Evolutionary conservation across 345 rosid species (phyloP).

Genomic region (Corchorus capsularis): DNA sequence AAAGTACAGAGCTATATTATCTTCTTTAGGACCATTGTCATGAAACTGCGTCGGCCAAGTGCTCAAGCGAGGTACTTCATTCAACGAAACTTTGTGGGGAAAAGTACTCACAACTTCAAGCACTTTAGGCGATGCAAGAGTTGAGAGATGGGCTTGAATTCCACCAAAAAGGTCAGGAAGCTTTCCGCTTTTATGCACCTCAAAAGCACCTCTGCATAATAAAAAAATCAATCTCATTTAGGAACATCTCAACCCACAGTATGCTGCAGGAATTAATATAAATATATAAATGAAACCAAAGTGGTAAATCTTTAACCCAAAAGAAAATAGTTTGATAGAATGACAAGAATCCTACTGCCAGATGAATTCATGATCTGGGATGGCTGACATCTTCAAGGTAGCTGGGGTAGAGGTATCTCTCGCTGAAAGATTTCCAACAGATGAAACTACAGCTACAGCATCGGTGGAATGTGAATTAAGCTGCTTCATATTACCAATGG

Average conservation of each 20-base stretch:
- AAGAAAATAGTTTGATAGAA: constrained; percentile 16
- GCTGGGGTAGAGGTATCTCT: constrained; percentile 31
- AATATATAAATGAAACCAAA: not conserved
- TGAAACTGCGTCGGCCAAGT: constrained; percentile 89
- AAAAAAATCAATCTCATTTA: constrained; percentile 21
- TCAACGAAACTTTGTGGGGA: constrained; percentile 58
- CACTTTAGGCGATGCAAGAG: constrained; percentile 76
- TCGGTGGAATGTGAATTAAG: constrained; percentile 36
- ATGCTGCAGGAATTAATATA: not conserved
- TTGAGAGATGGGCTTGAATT: constrained; percentile 83
- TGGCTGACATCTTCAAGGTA: constrained; percentile 44
- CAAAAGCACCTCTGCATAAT: constrained; percentile 69
- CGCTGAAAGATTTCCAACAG: constrained; percentile 31
- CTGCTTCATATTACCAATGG: constrained; percentile 41
- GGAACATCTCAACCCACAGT: constrained; percentile 7
- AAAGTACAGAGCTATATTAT: constrained; percentile 91
- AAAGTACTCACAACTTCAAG: constrained; percentile 57
- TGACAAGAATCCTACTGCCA: constrained; percentile 80
- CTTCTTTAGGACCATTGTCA: constrained; percentile 67
- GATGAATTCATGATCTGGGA: constrained; percentile 78
- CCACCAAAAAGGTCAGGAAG: constrained; percentile 55
- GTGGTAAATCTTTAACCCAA: not conserved
- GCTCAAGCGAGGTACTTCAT: constrained; percentile 78
- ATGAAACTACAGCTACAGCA: constrained; percentile 32
- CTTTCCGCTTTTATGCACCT: constrained; percentile 57